Conservation (phyloP, 1,284 basidiomycete genomes). For the Rhodotorula sp. region DNA sequence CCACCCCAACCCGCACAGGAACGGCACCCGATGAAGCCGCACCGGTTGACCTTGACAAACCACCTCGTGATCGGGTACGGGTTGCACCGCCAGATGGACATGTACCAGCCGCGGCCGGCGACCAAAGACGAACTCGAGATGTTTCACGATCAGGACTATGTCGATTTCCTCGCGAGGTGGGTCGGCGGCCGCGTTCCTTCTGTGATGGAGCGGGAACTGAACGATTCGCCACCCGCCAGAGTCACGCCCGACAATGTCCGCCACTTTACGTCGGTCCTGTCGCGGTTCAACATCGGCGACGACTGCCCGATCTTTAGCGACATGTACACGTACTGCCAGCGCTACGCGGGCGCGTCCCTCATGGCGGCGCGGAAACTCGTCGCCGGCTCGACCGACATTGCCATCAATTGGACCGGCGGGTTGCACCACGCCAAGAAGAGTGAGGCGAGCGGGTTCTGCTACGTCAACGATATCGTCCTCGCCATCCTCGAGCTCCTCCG, state of each 20-base stretch:
- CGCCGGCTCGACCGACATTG: constrained; percentile 86
- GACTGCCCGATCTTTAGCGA: constrained; percentile 92
- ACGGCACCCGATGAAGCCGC: constrained; percentile 98
- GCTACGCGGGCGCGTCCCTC: constrained; percentile 87
- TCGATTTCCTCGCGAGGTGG: constrained; percentile 87
- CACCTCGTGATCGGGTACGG: constrained; percentile 94
- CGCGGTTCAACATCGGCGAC: constrained; percentile 56
- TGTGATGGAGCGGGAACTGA: too few relatives aligned
- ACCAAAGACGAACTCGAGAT: constrained; percentile 83
- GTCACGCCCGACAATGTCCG: constrained; percentile 77
- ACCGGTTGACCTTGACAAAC: constrained; percentile 89
- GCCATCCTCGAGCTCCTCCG: constrained; percentile 87
- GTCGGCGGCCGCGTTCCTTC: constrained; percentile 30
- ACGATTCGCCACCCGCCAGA: constrained; percentile 50
- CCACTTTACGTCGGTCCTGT: constrained; percentile 50
- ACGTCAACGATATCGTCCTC: constrained; percentile 91
- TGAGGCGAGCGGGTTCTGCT: constrained; percentile 94
- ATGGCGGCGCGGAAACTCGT: constrained; percentile 83
- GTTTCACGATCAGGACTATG: constrained; percentile 90
- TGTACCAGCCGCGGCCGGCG: constrained; percentile 84
- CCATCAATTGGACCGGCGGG: constrained; percentile 95
- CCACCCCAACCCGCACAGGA: constrained; percentile 64
- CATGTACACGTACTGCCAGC: constrained; percentile 85
- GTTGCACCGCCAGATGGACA: constrained; percentile 91
- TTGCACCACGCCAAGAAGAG: constrained; percentile 94